A percentile compares a stretch with the other conserved stretches of the same genome.
phyloP scores from a whole-genome alignment of 805 yeast species.

The Suhomyces faveliae region DNA sequence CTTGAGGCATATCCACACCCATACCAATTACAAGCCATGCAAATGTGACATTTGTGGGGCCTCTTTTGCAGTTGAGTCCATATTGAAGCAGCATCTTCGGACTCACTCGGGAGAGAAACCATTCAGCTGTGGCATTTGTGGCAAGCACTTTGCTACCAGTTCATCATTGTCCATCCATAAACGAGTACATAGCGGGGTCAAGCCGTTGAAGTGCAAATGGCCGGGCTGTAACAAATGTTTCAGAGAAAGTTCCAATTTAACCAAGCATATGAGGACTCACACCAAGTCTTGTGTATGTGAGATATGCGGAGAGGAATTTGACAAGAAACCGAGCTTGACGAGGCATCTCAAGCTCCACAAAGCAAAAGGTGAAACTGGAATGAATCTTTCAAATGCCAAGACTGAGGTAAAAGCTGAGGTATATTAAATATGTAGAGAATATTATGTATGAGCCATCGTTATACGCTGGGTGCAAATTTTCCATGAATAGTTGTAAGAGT shows the following conservation, averaged over 20 bases:
- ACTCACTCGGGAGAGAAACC: slow-evolving; percentile 92
- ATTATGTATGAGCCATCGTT: background rate
- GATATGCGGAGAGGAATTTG: slow-evolving; percentile 53
- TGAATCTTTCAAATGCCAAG: background rate
- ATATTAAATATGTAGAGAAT: too few relatives aligned
- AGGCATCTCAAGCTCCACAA: slow-evolving; percentile 33
- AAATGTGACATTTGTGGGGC: slow-evolving; percentile 68
- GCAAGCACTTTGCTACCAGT: slow-evolving; percentile 76
- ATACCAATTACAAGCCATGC: slow-evolving; percentile 81
- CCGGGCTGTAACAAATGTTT: slow-evolving; percentile 83
- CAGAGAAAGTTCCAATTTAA: slow-evolving; percentile 84
- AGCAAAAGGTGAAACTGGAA: background rate
- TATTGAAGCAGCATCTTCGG: slow-evolving; percentile 77
- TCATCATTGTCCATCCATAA: slow-evolving; percentile 80
- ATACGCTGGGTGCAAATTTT: background rate
- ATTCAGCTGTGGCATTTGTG: slow-evolving; percentile 68
- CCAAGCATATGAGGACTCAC: slow-evolving; percentile 86
- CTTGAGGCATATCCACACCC: slow-evolving; percentile 82
- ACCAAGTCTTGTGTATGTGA: slow-evolving; percentile 50
- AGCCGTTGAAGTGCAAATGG: slow-evolving; percentile 75
- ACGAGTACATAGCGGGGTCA: slow-evolving; percentile 87
- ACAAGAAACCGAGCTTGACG: slow-evolving; percentile 38
- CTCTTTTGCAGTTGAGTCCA: slow-evolving; percentile 71
- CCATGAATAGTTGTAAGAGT: background rate
- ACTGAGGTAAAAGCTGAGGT: background rate